A percentile compares a stretch with the other conserved stretches of the same genome.
Conservation (phyloP, 352 stramenopile species). For the Pythium phragmitis region DNA sequence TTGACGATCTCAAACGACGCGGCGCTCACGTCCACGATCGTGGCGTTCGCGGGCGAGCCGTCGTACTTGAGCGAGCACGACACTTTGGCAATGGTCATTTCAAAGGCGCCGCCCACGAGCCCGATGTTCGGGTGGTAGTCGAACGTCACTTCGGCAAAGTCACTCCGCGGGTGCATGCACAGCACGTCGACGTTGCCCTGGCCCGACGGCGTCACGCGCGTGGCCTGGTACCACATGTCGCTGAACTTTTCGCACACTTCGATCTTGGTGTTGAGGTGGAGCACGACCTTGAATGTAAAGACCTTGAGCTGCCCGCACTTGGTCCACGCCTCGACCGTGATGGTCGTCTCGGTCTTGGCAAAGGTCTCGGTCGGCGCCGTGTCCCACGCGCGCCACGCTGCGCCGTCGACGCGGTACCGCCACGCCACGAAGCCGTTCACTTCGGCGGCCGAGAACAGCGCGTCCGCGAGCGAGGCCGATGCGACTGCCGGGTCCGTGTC, state of each 20-base stretch:
- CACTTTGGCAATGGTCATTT: slow-evolving; percentile 26
- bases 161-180: slow-evolving; percentile 33
- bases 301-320: slow-evolving; percentile 31
- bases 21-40: slow-evolving; percentile 9
- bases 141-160: slow-evolving; percentile 53
- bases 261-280: slow-evolving; percentile 33
- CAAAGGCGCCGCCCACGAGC: slow-evolving; percentile 6
- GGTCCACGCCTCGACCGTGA: slow-evolving; percentile 45
- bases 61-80: slow-evolving; percentile 39
- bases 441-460: not conserved
- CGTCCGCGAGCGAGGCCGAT: not conserved
- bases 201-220: not conserved
- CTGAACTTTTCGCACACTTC: slow-evolving; percentile 35
- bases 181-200: slow-evolving; percentile 21
- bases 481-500: not conserved
- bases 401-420: slow-evolving; percentile 13
- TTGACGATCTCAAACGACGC: slow-evolving; percentile 40
- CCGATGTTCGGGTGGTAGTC: slow-evolving; percentile 33
- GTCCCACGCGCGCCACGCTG: slow-evolving; percentile 13
- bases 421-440: slow-evolving; percentile 6
- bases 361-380: slow-evolving; percentile 28
- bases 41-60: not conserved
- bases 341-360: slow-evolving; percentile 38
- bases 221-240: slow-evolving; percentile 46
- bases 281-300: slow-evolving; percentile 31